These are phyloP conservation scores for Dujonia santamariae DNA, from an alignment of 1,139 yeast genomes.

Conservation along the genomic window DNA sequence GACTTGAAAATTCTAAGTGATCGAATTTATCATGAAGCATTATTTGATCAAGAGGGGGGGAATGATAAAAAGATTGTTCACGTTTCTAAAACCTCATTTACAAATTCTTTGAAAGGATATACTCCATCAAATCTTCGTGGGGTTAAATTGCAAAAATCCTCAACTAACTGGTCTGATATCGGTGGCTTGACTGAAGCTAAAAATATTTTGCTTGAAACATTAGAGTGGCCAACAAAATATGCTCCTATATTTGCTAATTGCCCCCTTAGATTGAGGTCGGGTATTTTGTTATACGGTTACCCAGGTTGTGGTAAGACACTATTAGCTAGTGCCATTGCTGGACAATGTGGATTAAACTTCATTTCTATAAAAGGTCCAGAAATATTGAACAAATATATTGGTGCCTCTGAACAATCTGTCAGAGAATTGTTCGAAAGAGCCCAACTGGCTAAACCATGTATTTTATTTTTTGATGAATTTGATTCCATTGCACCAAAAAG, in stretches of 20 bases:
- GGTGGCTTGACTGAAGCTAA: slow-evolving; percentile 87
- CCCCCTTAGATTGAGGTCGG: slow-evolving; percentile 84
- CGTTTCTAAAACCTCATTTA: slow-evolving; percentile 37
- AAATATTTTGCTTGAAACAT: slow-evolving; percentile 70
- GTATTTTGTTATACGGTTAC: slow-evolving; percentile 86
- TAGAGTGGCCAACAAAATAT: slow-evolving; percentile 96
- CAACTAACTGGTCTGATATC: slow-evolving; percentile 79
- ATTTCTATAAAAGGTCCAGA: slow-evolving; percentile 97
- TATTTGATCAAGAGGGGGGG: slow-evolving; percentile 27
- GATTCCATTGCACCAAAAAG: slow-evolving; percentile 97
- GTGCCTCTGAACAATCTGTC: slow-evolving; percentile 95
- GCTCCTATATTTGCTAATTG: slow-evolving; percentile 91
- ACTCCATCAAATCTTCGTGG: slow-evolving; percentile 85
- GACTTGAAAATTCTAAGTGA: slow-evolving; percentile 75
- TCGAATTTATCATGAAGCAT: slow-evolving; percentile 65
- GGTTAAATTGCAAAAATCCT: slow-evolving; percentile 76
- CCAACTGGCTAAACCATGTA: slow-evolving; percentile 91
- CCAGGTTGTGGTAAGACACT: slow-evolving; percentile 98
- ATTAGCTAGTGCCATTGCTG: slow-evolving; percentile 90
- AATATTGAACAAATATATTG: slow-evolving; percentile 90
- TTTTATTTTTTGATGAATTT: slow-evolving; percentile 91
- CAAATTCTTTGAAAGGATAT: slow-evolving; percentile 60
- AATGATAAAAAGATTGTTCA: too few species aligned
- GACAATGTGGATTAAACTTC: slow-evolving; percentile 91
- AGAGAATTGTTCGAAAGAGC: slow-evolving; percentile 93